Base-by-base conservation (phyloP, 2,329 filamentous ascomycete genomes). In the Lachnellula hyalina region DNA sequence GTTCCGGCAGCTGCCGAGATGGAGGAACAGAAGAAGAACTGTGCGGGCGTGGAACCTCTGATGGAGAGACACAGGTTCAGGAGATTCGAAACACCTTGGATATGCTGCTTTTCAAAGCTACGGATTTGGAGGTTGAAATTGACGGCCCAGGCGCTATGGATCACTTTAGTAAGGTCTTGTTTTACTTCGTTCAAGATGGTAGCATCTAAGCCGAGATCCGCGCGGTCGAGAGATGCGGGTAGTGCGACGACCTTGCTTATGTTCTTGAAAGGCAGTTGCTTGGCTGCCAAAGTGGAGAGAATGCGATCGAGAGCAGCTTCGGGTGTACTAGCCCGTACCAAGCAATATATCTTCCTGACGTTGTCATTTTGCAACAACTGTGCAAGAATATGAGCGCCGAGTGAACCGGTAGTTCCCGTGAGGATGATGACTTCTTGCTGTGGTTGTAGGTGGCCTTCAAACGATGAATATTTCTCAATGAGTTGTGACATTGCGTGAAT, bases 301-400 rank as follows among this genome's bases (percentile, higher is more conserved):
- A 73, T 62, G n/a, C 75, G 65, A 11, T 63, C 48, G 3, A 53
- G 61, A 11, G 74, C 74, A 7, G 63, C 51, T 5, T 67, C 58
- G 19, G 63, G 53, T 19, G 63, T 65, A 5, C 65, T 41, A 12
- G 55, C 55, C 23, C 81, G 73, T 4, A 81, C 77, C 3, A 82
- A 72, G 54, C 75, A 77, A 70, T 78, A 82, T 2, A 83, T 69
- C 6, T 69, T 70, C 23, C 71, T 68, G 40, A 88, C 73, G 34
- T 81, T 79, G 7, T 79, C 75, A n/a, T 80, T 74, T 2, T 76
- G 72, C 2, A 80, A 77, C 17, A 88, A 75, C 14, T 82, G 77
- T 4, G 79, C 76, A 2, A 82, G 72, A 1, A 85, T 70, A 61
- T 85, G 82, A 0, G 80, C 74, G 1, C 85, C 85, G 0, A 87